phyloP scores from a whole-genome alignment of 352 stramenopile genomes.

The Phytophthora syringae region DNA sequence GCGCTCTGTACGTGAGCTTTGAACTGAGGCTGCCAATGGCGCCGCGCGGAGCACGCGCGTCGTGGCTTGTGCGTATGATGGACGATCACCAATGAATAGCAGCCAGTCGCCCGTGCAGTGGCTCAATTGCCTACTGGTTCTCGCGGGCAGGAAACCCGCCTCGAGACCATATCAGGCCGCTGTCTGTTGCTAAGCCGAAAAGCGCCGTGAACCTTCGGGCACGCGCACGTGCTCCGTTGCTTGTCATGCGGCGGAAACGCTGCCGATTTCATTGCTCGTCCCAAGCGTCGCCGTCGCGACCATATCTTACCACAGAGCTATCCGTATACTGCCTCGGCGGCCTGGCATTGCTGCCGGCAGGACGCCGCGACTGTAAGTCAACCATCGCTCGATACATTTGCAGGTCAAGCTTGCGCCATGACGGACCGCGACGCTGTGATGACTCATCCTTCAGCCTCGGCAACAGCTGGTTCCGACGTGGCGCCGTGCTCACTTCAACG shows the following conservation, averaged over 20 bases:
- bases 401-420: too few species aligned
- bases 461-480: neutral
- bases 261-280: neutral
- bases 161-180: too few species aligned
- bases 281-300: conserved; percentile 1
- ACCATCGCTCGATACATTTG: too few species aligned
- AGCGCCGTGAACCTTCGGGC: conserved; percentile 12
- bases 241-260: neutral
- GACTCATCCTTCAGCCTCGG: neutral
- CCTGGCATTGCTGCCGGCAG: too few species aligned
- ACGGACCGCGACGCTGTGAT: conserved; percentile 2
- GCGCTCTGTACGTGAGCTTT: neutral
- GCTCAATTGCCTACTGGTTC: neutral
- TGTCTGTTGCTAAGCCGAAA: neutral
- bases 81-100: neutral
- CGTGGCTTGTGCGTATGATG: neutral
- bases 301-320: neutral
- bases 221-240: conserved; percentile 6
- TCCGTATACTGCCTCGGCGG: too few species aligned
- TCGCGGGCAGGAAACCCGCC: neutral
- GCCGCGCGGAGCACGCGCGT: neutral
- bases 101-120: neutral
- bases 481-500: conserved; percentile 12
- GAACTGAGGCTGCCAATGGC: conserved; percentile 3
- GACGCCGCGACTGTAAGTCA: too few species aligned